phyloP scores from a whole-genome alignment of 495 filamentous ascomycete species.

The Sabuloglossum arenarium region DNA sequence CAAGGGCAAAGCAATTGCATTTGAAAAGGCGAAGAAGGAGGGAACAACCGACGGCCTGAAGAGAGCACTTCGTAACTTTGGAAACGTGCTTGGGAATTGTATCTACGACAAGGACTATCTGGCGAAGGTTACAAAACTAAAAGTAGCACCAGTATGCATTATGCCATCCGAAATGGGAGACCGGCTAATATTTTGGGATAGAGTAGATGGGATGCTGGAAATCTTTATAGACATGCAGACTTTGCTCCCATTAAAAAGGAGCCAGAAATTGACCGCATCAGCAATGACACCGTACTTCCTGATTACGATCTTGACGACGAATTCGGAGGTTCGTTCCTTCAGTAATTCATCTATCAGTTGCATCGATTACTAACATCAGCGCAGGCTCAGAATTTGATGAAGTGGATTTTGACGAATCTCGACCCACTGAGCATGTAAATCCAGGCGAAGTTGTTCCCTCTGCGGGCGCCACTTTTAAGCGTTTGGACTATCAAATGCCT shows the following conservation, averaged over 20 bases:
- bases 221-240: conserved; percentile 64
- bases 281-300: conserved; percentile 10
- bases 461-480: neutral
- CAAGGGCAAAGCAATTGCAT: conserved; percentile 81
- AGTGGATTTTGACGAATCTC: conserved; percentile 19
- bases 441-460: conserved; percentile 35
- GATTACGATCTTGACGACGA: conserved; percentile 32
- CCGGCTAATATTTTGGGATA: conserved; percentile 14
- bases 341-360: neutral
- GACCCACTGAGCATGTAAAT: conserved; percentile 26
- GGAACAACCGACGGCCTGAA: conserved; percentile 89
- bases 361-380: neutral
- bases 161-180: neutral
- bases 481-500: neutral
- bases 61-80: conserved; percentile 74
- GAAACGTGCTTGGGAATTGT: conserved; percentile 91
- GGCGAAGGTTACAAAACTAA: conserved; percentile 62
- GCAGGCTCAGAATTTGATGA: conserved; percentile 7
- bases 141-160: conserved; percentile 32
- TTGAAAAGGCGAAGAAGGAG: conserved; percentile 97
- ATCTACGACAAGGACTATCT: conserved; percentile 93
- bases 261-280: conserved; percentile 7
- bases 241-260: conserved; percentile 34
- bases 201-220: conserved; percentile 47
- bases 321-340: conserved; percentile 39